Base-by-base conservation (phyloP, 225 moss, liverwort and hornwort species). In the Polytrichum commune region DNA sequence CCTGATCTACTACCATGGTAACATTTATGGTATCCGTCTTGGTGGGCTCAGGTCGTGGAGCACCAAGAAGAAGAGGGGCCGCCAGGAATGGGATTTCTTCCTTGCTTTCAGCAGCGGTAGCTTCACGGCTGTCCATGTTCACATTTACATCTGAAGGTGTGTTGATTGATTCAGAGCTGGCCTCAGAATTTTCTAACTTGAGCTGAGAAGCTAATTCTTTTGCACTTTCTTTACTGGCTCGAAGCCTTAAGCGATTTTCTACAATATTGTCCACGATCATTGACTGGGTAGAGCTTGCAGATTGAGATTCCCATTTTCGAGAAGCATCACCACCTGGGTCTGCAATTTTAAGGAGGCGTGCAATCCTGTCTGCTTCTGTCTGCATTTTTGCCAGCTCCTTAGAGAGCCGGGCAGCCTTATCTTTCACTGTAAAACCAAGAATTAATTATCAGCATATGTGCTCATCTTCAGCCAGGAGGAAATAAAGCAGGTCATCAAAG, bases 41-140 rank as follows among this genome's bases (percentile, higher is more conserved):
- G 27, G 77, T 73, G 8, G 84, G 35, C 56, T 80, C 72, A 27
- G 74, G 67, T 29, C 66, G 69, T 54, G 88, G 92, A 61, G 94
- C 95, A 68, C 98, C 98, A 69, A 98, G 98, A 72, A 82, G 89
- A 74, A 98, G 73, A 58, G 98, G 88, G 33, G 91, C 85, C 62
- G 90, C 92, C 69, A 97, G 79, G 56, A 74, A 46, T 60, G 75
- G 82, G 30, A 81, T 71, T 69, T 84, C 81, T 69, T 84, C 81
- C 46, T 81, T 74, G 8, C 53, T 30, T 71, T 79, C 79, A 62
- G 60, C 55, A 54, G 35, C 66, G 9, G 61, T 4, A 1, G 29
- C 77, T 22, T 24, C 66, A 24, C 57, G 9, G 30, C 55, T 55
- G 66, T 77, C 74, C 69, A 64, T 29, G 22, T 35, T 64, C 53